Evolutionary conservation across 2,329 filamentous ascomycete genomes (phyloP), one percentile per base, ranked within the genome.

Genomic region (Dactylonectria estremocensis): DNA sequence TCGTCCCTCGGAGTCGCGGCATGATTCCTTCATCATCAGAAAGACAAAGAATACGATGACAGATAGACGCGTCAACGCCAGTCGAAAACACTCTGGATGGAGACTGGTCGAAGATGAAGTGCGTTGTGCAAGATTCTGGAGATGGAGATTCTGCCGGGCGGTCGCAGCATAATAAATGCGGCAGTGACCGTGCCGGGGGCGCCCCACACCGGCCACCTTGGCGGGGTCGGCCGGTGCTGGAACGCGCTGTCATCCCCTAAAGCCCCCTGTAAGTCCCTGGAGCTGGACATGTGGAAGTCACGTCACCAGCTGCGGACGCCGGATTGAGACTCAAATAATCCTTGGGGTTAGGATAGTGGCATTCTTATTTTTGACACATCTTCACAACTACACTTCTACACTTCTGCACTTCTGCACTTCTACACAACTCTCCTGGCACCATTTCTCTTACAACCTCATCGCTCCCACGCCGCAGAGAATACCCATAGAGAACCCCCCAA

Each of bases 1-100:
- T 83, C 52, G 78, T 73, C 61, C 79, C 77, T 69, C 82, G 74
- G 65, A 86, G 76, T 61, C 81, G 81, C 66, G 81, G 79, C 86
- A 88, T 88, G 49, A 63, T 77, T 46, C 61, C 72, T 65, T 67
- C 49, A 71, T 56, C 63, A 69, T 73, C 13, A 48, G 54, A 35
- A 18, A 59, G 14, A 13, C 20, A 28, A 4, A 13, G 5, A 24
- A 35, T 14, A 18, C 6, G 14, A 46, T 8, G 61, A 43, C 24
- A 40, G 35, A 55, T 18, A 33, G 48, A 22, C 6, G 20, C 43
- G 20, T 14, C 31, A 18, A 31, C 28, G n/a, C 31, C n/a, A 14
- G 20, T 45, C n/a, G 14, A 37, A 54, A 35, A 50, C 33, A 45
- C 24, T 56, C 16, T n/a, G 7, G 37, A 18, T 40, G 49, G 20